Evolutionary conservation across 2,329 filamentous ascomycete species (phyloP).

Genomic region (Sarocladium oryzae): DNA sequence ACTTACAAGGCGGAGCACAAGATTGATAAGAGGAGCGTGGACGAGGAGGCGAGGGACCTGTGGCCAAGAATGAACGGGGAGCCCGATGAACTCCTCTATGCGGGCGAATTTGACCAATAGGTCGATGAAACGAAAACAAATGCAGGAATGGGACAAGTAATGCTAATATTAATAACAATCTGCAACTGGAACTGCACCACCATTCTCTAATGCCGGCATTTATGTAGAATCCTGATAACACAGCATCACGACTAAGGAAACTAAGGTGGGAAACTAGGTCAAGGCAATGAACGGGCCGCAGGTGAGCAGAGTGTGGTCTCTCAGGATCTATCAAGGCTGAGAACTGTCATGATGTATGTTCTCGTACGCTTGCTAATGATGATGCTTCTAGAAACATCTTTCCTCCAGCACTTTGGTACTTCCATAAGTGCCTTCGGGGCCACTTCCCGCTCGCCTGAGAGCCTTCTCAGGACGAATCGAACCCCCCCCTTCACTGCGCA

Average conservation of each 20-base stretch:
- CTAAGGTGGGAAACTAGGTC: too few species aligned
- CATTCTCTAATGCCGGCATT: too few species aligned
- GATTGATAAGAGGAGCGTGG: slow-evolving; percentile 18
- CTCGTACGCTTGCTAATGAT: neutral
- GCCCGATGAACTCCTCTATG: slow-evolving; percentile 36
- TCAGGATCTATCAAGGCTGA: neutral
- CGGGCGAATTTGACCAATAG: slow-evolving; percentile 31
- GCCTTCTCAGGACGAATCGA: too few species aligned
- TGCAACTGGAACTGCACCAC: too few species aligned
- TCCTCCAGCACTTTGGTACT: neutral
- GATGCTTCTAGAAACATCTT: neutral
- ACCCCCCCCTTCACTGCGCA: neutral
- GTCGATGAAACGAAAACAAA: too few species aligned
- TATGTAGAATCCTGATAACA: too few species aligned
- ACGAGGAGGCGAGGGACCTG: slow-evolving; percentile 30
- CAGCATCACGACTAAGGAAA: too few species aligned
- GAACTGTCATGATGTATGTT: neutral
- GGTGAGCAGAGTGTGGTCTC: neutral
- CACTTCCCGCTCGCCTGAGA: neutral
- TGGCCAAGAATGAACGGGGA: slow-evolving; percentile 41
- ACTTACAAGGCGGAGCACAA: slow-evolving; percentile 19
- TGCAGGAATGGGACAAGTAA: too few species aligned
- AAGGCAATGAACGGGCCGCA: too few species aligned
- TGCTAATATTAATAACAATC: too few species aligned
- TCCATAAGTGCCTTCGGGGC: neutral